A percentile compares a stretch with the other conserved stretches of the same genome.
Conservation (phyloP, 306 rosid genomes). For the Vigna radiata region DNA sequence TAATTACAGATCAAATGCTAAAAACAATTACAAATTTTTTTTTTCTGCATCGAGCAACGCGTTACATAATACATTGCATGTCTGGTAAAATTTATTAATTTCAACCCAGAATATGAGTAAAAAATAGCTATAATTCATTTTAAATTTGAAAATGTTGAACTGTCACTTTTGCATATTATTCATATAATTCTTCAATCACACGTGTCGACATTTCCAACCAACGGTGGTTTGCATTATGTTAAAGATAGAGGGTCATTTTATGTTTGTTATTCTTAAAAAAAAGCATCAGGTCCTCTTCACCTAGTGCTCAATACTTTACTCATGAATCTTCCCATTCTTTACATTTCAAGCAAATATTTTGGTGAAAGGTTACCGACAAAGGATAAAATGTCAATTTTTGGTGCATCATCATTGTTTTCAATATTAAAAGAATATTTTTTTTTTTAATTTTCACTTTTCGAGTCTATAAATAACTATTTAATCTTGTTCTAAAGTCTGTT, state of each 20-base stretch:
- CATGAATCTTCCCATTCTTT: constrained; percentile 5
- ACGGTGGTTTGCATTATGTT: constrained; percentile 23
- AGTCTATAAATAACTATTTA: not conserved
- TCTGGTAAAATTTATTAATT: not conserved
- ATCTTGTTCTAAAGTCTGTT: not conserved
- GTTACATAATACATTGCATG: not conserved
- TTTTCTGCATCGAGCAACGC: not conserved
- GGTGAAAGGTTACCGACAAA: constrained; percentile 29
- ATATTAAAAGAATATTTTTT: not conserved
- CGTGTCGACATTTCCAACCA: constrained; percentile 3
- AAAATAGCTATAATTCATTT: not conserved
- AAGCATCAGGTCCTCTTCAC: constrained; percentile 18
- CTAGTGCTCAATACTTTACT: constrained; percentile 10
- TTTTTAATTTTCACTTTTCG: not conserved
- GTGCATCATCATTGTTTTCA: constrained; percentile 15
- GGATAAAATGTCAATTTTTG: constrained; percentile 33
- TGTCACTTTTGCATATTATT: not conserved
- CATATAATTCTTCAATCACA: constrained; percentile 20
- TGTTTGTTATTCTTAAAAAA: constrained; percentile 16
- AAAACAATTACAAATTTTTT: too few species aligned
- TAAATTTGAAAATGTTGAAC: not conserved
- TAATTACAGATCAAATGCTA: too few species aligned
- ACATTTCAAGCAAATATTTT: constrained; percentile 37
- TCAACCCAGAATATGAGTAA: not conserved
- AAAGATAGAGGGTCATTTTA: constrained; percentile 37